A percentile compares a stretch with the other conserved stretches of the same genome.
phyloP scores from a whole-genome alignment of 345 rosid species.

The Populus pruinosa region DNA sequence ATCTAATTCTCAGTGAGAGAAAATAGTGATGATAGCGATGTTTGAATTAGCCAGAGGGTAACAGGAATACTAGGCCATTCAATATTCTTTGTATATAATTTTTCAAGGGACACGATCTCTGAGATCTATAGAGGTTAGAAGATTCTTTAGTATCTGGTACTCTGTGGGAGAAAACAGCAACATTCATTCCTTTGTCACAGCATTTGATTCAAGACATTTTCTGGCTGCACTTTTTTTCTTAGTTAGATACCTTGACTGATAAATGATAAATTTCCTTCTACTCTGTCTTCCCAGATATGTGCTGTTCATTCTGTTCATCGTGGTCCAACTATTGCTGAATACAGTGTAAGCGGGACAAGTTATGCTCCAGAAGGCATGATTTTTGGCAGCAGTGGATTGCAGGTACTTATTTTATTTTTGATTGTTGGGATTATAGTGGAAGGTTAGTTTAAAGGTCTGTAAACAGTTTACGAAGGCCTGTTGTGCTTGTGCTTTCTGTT shows the following conservation, averaged over 20 bases:
- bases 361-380: constrained; percentile 95
- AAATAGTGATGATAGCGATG: neutral
- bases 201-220: neutral
- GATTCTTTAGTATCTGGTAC: neutral
- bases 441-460: neutral
- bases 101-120: too few relatives aligned
- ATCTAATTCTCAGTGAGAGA: constrained; percentile 1
- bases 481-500: neutral
- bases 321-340: constrained; percentile 67
- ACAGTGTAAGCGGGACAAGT: constrained; percentile 82
- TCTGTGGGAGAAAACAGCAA: neutral
- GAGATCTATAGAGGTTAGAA: neutral
- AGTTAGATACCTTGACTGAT: neutral
- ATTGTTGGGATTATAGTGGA: neutral
- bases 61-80: neutral
- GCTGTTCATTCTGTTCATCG: constrained; percentile 67
- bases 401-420: constrained; percentile 47
- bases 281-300: constrained; percentile 59
- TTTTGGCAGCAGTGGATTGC: constrained; percentile 55
- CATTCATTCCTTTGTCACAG: neutral
- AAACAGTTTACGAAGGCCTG: neutral
- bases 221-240: neutral
- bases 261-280: constrained; percentile 3
- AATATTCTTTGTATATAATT: neutral
- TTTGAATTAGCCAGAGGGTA: neutral